phyloP scores from a whole-genome alignment of 495 filamentous ascomycete species.

The Hypoxylon trugodes region DNA sequence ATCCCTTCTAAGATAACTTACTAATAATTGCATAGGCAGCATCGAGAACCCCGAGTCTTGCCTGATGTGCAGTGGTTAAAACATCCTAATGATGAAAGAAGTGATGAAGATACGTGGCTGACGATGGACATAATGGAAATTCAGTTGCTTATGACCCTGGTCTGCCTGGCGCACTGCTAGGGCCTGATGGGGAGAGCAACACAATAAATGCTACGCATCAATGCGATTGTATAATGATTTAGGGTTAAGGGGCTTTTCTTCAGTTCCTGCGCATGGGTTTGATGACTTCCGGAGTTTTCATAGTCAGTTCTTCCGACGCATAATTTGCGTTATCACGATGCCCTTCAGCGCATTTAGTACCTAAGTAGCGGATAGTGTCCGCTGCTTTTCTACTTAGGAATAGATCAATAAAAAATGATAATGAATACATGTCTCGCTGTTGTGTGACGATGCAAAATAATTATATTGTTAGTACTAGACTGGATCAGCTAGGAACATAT shows the following conservation, averaged over 20 bases:
- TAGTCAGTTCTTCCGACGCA: constrained; percentile 8
- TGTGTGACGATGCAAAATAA: too few relatives aligned
- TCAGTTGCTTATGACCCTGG: constrained; percentile 3
- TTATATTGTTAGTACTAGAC: too few relatives aligned
- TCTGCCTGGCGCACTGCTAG: constrained; percentile 6
- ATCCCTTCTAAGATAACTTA: not conserved
- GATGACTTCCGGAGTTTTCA: not conserved
- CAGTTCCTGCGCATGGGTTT: constrained; percentile 13
- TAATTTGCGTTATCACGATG: not conserved
- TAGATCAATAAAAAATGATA: constrained; percentile 27
- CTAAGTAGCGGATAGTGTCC: not conserved
- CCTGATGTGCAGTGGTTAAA: constrained; percentile 86
- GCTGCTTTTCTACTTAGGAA: constrained; percentile 1
- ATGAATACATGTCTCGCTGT: not conserved
- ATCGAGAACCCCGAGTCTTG: constrained; percentile 92
- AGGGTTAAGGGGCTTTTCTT: constrained; percentile 10
- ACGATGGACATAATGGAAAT: constrained; percentile 36
- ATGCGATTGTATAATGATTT: constrained; percentile 14
- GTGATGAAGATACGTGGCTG: constrained; percentile 38
- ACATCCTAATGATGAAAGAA: constrained; percentile 12
- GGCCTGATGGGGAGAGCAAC: constrained; percentile 11
- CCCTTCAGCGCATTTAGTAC: not conserved
- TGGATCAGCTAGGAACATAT: too few relatives aligned
- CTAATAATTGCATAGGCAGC: constrained; percentile 62
- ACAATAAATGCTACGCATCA: constrained; percentile 15